Evolutionary conservation across 2,329 filamentous ascomycete genomes (phyloP).

Genomic region (Cladosporium sp.): DNA sequence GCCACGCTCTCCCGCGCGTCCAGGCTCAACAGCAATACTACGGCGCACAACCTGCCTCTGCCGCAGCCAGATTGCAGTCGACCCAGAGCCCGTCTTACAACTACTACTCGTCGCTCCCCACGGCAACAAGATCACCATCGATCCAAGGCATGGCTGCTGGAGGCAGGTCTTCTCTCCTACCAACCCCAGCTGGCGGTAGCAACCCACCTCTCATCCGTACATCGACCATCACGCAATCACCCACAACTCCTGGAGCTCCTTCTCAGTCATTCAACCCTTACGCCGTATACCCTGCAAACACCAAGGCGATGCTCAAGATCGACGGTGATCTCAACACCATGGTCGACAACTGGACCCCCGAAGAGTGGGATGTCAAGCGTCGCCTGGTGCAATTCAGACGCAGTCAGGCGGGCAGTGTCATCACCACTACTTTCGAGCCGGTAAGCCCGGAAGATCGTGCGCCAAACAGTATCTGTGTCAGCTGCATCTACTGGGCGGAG

Average conservation of each 20-base stretch:
- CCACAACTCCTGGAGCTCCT: constrained; percentile 37
- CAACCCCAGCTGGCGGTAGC: constrained; percentile 41
- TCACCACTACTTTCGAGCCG: constrained; percentile 73
- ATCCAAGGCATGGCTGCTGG: constrained; percentile 21
- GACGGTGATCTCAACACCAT: constrained; percentile 79
- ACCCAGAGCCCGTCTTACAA: constrained; percentile 33
- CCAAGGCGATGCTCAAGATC: constrained; percentile 78
- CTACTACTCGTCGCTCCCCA: constrained; percentile 21
- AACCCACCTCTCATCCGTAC: constrained; percentile 63
- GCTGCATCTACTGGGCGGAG: constrained; percentile 95
- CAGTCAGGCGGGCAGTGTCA: constrained; percentile 73
- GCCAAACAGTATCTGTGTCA: constrained; percentile 85
- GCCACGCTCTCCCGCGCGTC: constrained; percentile 21
- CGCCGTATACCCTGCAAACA: constrained; percentile 64
- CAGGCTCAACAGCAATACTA: constrained; percentile 26
- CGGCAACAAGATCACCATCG: constrained; percentile 25
- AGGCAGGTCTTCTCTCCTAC: constrained; percentile 31
- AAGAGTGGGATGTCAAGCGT: constrained; percentile 74
- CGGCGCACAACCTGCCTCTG: constrained; percentile 20
- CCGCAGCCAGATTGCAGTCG: constrained; percentile 26
- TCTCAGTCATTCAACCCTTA: constrained; percentile 66
- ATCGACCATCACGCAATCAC: constrained; percentile 58
- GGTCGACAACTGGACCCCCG: constrained; percentile 74
- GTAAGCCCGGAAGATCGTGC: constrained; percentile 74
- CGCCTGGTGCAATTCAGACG: constrained; percentile 86